Base-by-base conservation (phyloP, 805 yeast genomes). In the Tetrapisispora fleetii region DNA sequence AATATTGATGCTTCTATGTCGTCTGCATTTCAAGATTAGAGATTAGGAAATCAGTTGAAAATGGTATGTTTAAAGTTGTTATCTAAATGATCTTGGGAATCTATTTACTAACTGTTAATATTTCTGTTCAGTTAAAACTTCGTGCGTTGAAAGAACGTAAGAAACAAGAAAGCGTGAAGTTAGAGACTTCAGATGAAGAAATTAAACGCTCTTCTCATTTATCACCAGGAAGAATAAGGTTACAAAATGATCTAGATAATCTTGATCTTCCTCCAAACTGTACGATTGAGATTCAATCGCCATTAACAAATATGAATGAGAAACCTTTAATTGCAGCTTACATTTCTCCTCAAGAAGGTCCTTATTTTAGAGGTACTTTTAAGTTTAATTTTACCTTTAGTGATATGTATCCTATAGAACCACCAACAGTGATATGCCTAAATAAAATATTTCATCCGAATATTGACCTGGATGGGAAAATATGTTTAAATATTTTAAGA, bases 401-500 rank as follows among this genome's bases (percentile, higher is more conserved):
- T 44, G 80, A 79, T 38, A 81, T 80, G 55, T 91, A 81, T 66
- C 99, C 99, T 2, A 93, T 90, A 49, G 93, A 85, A 45, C 89
- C 97, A 9, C 99, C 99, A 10, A 85, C 81, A 60, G 88, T 89
- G 48, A 75, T 76, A 55, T 84, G 95, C 57, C 47, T 72, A 30
- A 76, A 80, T 47, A 80, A 75, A 59, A 85, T 91, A 5, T 91
- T 85, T 67, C 99, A 91, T 63, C 99, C 99, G 13, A 91, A 91
- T 60, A 91, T 91, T 54, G 96, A 91, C 63, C 62, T 79, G 19
- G 83, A 85, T 40, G 98, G 98, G 0, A 91, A 89, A 60, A 85
- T 91, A 6, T 91, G 99, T 62, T 73, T 91, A 51, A 91, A 91
- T 62, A 90, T 91, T 35, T 71, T 91, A 50, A 72, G 98, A 56